phyloP scores from a whole-genome alignment of 2,329 filamentous ascomycete species.

The Drechmeria coniospora region DNA sequence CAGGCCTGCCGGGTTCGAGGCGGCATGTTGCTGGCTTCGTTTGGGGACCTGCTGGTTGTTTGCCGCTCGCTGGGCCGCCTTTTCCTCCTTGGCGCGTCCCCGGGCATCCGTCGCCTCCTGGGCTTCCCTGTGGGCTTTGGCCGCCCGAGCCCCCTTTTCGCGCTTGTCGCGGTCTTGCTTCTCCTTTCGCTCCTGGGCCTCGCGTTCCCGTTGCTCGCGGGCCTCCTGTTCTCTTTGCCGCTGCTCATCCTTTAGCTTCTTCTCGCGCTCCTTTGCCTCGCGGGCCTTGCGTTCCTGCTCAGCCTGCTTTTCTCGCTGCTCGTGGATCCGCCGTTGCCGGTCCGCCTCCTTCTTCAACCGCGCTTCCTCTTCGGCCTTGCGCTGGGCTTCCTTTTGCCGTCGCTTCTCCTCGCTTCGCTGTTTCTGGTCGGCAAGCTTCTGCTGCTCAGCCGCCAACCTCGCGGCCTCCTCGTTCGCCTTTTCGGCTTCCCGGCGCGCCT shows the following conservation, averaged over 20 bases:
- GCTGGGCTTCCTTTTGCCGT: conserved; percentile 80
- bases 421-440: conserved; percentile 65
- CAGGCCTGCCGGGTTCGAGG: conserved; percentile 30
- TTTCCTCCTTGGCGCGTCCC: conserved; percentile 56
- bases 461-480: conserved; percentile 77
- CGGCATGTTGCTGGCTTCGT: conserved; percentile 19
- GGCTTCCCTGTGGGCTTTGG: conserved; percentile 44
- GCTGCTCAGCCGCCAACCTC: conserved; percentile 58
- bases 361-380: conserved; percentile 82
- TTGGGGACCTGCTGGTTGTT: conserved; percentile 8
- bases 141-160: conserved; percentile 39
- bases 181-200: conserved; percentile 46
- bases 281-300: conserved; percentile 71
- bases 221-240: conserved; percentile 66
- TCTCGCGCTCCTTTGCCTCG: conserved; percentile 51
- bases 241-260: conserved; percentile 71
- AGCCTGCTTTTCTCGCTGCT: conserved; percentile 73
- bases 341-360: conserved; percentile 73
- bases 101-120: conserved; percentile 32
- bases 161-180: conserved; percentile 49
- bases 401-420: conserved; percentile 78
- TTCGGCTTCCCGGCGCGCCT: conserved; percentile 73
- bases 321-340: conserved; percentile 59
- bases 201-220: conserved; percentile 54
- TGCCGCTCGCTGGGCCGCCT: conserved; percentile 18